Base-by-base conservation (phyloP, 257 asterid species). In the Solanum megistacrolobum region DNA sequence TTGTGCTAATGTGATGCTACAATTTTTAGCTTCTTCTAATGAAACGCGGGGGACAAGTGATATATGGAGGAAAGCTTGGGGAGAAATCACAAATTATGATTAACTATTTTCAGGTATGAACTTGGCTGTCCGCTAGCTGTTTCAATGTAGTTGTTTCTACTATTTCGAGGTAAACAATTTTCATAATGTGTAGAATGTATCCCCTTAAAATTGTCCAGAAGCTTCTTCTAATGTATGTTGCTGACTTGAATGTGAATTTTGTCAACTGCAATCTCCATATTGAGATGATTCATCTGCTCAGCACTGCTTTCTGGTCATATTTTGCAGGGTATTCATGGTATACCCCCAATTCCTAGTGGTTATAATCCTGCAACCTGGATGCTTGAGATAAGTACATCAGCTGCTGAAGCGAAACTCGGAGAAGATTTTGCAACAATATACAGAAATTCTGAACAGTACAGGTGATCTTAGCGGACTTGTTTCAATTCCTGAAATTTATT, bases 311-410 rank as follows among this genome's bases (percentile, higher is more conserved):
- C 38, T 43, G 66, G 52, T n/a, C 29, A 78, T 27, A 10, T 85
- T 87, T 9, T 60, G 78, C 90, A 95, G 98, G 89, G 91, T 71
- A 90, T 93, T 52, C 88, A 83, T 35, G 98, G 97, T 87, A 92
- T 93, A 88, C 89, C 95, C 25, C 94, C 89, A 29, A 95, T 96
- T 84, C 86, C 92, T 66, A 91, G 89, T 86, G 95, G 95, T 86
- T 93, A 96, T 88, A 96, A 96, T 90, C 99, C 98, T 5, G 99
- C 99, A 39, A 95, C 98, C 86, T 96, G 98, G 99, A 95, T 96
- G 98, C 97, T 95, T 87, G 99, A 96, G 92, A 89, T 96, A 88
- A 95, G 93, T 90, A 92, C 97, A 18, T 91, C 94, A 73, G 92
- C 95, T 83, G 93, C 95, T 81, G 98, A 96, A 91, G 94, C 89